phyloP scores from a whole-genome alignment of 2,329 filamentous ascomycete genomes.

The Fusarium graminum region DNA sequence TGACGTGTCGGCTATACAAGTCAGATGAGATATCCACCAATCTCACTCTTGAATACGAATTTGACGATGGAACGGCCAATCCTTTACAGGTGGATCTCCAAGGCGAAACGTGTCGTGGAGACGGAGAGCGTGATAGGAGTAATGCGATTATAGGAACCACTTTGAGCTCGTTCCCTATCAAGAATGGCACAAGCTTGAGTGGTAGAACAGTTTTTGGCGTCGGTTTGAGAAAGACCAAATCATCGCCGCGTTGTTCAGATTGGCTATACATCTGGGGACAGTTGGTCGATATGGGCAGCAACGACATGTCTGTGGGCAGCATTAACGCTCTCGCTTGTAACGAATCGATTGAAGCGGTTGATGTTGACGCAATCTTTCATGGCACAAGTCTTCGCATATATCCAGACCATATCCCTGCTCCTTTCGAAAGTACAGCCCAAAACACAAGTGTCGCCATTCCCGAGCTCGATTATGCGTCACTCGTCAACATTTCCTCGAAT shows the following conservation, averaged over 20 bases:
- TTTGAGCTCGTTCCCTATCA: slow-evolving; percentile 1
- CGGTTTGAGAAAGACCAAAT: slow-evolving; percentile 35
- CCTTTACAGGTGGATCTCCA: slow-evolving; percentile 43
- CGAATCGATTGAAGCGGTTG: slow-evolving; percentile 53
- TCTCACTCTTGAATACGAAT: slow-evolving; percentile 39
- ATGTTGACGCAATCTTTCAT: slow-evolving; percentile 43
- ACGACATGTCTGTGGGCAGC: slow-evolving; percentile 47
- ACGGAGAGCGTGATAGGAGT: slow-evolving; percentile 10
- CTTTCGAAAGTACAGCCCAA: slow-evolving; percentile 43
- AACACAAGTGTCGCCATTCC: slow-evolving; percentile 43
- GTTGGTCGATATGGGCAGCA: slow-evolving; percentile 42
- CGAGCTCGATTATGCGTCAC: slow-evolving; percentile 49
- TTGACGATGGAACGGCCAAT: slow-evolving; percentile 34
- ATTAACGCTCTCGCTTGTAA: slow-evolving; percentile 56
- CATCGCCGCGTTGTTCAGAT: slow-evolving; percentile 49
- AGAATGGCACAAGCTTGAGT: background rate
- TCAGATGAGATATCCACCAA: slow-evolving; percentile 45
- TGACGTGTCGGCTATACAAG: slow-evolving; percentile 45
- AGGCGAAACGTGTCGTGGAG: slow-evolving; percentile 41
- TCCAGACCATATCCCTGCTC: slow-evolving; percentile 46
- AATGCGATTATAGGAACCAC: slow-evolving; percentile 42
- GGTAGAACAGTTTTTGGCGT: slow-evolving; percentile 37
- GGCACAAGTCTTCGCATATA: slow-evolving; percentile 49
- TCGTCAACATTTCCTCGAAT: slow-evolving; percentile 47
- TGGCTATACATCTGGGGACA: slow-evolving; percentile 56